phyloP scores from a whole-genome alignment of 306 rosid genomes.

The Dryas drummondii region DNA sequence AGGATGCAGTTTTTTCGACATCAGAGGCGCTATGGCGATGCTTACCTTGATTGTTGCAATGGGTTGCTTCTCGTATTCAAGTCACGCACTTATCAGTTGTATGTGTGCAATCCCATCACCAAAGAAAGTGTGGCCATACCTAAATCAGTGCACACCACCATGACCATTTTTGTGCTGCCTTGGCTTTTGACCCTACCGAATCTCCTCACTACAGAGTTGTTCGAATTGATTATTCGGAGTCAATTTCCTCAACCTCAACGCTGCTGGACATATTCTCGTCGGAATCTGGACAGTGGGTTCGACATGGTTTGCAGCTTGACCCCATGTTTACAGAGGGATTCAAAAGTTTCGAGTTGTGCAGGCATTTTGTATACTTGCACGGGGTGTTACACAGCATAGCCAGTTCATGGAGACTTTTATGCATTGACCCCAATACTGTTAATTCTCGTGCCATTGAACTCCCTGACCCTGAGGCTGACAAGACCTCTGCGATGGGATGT shows the following conservation, averaged over 20 bases:
- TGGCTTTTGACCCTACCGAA: conserved; percentile 12
- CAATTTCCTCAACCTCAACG: neutral
- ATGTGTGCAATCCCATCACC: conserved; percentile 15
- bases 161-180: neutral
- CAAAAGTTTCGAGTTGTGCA: too few relatives aligned
- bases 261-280: conserved; percentile 7
- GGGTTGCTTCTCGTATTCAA: neutral
- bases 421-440: too few relatives aligned
- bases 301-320: too few relatives aligned
- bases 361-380: too few relatives aligned
- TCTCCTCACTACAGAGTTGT: conserved; percentile 14
- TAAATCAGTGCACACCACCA: neutral
- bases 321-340: too few relatives aligned
- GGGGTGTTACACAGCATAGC: too few relatives aligned
- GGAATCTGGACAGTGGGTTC: too few relatives aligned
- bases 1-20: neutral
- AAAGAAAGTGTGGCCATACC: neutral
- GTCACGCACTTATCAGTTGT: neutral
- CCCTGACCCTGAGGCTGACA: too few relatives aligned
- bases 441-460: too few relatives aligned
- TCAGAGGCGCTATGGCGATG: neutral
- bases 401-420: too few relatives aligned
- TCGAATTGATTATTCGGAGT: neutral
- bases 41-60: conserved; percentile 3
- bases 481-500: too few relatives aligned